Evolutionary conservation across 441 rosid species (phyloP).

Genomic region (Omphalea diandra): DNA sequence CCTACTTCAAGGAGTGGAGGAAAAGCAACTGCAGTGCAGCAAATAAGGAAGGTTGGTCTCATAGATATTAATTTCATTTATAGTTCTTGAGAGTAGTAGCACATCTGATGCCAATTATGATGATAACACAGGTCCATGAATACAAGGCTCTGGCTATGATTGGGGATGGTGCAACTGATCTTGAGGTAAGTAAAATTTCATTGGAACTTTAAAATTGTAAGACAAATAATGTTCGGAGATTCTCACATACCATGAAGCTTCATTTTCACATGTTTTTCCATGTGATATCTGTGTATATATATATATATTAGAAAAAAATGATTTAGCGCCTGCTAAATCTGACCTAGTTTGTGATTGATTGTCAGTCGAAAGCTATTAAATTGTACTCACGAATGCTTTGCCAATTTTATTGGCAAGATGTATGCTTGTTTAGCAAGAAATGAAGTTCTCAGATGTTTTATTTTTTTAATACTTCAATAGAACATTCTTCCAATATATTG

Average conservation of each 20-base stretch:
- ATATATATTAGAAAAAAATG: no score
- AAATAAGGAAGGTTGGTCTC: conserved; percentile 66
- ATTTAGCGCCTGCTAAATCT: no score
- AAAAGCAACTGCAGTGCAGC: conserved; percentile 90
- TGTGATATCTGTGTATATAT: neutral
- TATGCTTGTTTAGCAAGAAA: neutral
- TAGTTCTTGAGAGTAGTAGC: conserved; percentile 9
- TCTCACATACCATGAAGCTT: conserved; percentile 1
- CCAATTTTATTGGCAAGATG: neutral
- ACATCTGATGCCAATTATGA: conserved; percentile 24
- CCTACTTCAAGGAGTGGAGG: conserved; percentile 98
- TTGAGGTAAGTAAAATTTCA: conserved; percentile 57
- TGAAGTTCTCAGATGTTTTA: no score
- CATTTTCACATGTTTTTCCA: neutral
- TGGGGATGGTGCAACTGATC: conserved; percentile 98
- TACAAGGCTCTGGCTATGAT: conserved; percentile 83
- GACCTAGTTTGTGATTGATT: no score
- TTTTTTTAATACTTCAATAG: neutral
- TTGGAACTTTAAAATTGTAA: neutral
- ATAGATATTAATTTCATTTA: conserved; percentile 12
- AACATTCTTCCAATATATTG: neutral
- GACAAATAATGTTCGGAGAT: neutral
- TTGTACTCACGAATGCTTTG: neutral
- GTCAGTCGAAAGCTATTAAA: no score
- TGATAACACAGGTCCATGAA: conserved; percentile 52